Evolutionary conservation across 1,139 yeast genomes (phyloP), one percentile per base, ranked within the genome.

Genomic region (Arxiozyma slooffiae): DNA sequence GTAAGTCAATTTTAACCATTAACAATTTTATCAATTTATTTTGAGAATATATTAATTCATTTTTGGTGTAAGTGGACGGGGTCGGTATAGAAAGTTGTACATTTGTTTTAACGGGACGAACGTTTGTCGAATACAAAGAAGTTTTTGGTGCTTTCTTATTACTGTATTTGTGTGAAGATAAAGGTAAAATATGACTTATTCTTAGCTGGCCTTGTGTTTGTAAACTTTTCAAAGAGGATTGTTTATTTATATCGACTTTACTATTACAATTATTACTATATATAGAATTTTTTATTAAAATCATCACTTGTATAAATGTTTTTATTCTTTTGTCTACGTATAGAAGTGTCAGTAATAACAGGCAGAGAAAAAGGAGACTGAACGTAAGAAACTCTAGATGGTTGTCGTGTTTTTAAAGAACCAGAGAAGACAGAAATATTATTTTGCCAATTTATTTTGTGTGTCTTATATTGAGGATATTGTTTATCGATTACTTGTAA

Each of bases 21-120:
- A 64, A 52, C 3, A 52, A 47, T 16, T 44, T 47, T 9, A 64
- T 60, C 11, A 61, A 38, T 46, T 47, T 41, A 30, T 50, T 50
- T 47, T 60, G 63, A 34, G 58, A 38, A 7, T 41, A 43, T 9
- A 57, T 47, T 30, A 55, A 30, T 9, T 43, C 42, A 30, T 48
- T 47, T 30, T 40, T 44, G 1, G 42, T 18, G 16, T 22, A 16
- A 17, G 36, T 16, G 22, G 18, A n/a, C 30, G 37, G 9, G 38
- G 23, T 41, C 18, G 17, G 9, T 37, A 16, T 18, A 42, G 46
- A 18, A 18, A 39, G 21, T 20, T 41, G 26, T 22, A 37, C 16
- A 7, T n/a, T 34, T 17, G 44, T 26, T 26, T 42, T 30, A 18
- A 30, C n/a, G 6, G 3, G 16, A 30, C 36, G 11, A 2, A 2